Conservation (phyloP, 2,329 filamentous ascomycete species). For the Fusarium illudens region DNA sequence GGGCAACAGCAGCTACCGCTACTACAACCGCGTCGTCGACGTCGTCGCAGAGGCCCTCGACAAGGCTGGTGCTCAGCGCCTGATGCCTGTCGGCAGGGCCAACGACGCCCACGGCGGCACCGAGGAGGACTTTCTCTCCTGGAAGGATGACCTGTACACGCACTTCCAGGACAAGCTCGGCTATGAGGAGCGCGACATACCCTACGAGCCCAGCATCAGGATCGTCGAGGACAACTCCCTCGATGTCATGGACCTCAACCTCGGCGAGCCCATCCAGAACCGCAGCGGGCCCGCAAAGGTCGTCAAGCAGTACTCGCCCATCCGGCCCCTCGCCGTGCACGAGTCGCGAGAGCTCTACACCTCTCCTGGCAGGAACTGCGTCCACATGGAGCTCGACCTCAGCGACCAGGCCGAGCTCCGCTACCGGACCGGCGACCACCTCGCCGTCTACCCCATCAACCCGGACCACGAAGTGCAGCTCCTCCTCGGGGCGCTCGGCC, state of each 20-base stretch:
- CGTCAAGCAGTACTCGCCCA: constrained; percentile 34
- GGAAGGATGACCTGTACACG: constrained; percentile 45
- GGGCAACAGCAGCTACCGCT: constrained; percentile 51
- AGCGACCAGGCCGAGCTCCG: constrained; percentile 37
- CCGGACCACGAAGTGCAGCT: constrained; percentile 46
- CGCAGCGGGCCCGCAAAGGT: constrained; percentile 31
- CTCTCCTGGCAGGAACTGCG: constrained; percentile 41
- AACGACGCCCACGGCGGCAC: constrained; percentile 46
- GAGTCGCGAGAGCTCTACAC: constrained; percentile 30
- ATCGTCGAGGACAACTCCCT: constrained; percentile 37
- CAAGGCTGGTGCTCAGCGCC: constrained; percentile 40
- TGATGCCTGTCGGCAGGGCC: constrained; percentile 43
- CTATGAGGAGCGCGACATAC: constrained; percentile 33
- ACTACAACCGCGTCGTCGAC: constrained; percentile 50
- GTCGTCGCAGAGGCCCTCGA: constrained; percentile 38
- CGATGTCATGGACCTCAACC: constrained; percentile 34
- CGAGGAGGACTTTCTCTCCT: constrained; percentile 50
- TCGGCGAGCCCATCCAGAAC: constrained; percentile 34
- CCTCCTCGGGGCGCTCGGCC: constrained; percentile 43
- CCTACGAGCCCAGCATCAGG: constrained; percentile 33
- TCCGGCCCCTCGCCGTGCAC: constrained; percentile 24
- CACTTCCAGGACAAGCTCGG: constrained; percentile 31
- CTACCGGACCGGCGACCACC: constrained; percentile 53
- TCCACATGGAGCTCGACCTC: constrained; percentile 51
- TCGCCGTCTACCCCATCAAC: constrained; percentile 53